Evolutionary conservation across 257 asterid species (phyloP), one percentile per base, ranked within the genome.

Genomic region (Vinca minor): DNA sequence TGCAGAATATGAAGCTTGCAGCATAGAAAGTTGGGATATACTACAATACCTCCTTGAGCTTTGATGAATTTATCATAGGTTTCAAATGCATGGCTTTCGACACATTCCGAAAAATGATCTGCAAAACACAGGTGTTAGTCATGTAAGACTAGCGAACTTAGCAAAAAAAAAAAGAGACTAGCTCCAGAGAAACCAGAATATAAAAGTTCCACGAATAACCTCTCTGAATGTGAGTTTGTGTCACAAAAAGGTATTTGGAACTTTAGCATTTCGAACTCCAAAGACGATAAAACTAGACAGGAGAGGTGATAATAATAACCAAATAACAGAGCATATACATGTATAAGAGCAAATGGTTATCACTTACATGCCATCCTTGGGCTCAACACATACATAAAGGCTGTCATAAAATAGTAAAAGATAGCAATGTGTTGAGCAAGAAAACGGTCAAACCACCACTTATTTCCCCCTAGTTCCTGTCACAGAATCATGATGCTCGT

Each of bases 311-410:
- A 23, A 42, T n/a, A n/a, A n/a, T n/a, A n/a, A n/a, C n/a, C n/a
- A n/a, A n/a, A n/a, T n/a, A n/a, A n/a, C n/a, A n/a, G n/a, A n/a
- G n/a, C n/a, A n/a, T n/a, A n/a, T n/a, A n/a, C n/a, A 46, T 62
- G 55, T 54, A 34, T 64, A 26, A 53, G 46, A 72, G 63, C 66
- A 28, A 59, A 61, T 38, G 42, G 25, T 63, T 32, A 57, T 31
- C 62, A 83, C 97, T 87, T 69, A 93, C 99, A 93, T 60, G 97
- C 99, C 99, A 93, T 93, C 79, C 99, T 93, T 66, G 99, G 99
- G 81, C 99, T 93, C 88, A 93, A 70, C 31, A 68, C 65, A 77
- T 93, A 93, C 94, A 93, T 93, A 66, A 83, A 76, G 65, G 68
- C 99, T 21, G 94, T 87, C 97, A 89, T 85, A 58, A 85, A 82